phyloP scores from a whole-genome alignment of 441 rosid genomes.

The Populus hybrid region DNA sequence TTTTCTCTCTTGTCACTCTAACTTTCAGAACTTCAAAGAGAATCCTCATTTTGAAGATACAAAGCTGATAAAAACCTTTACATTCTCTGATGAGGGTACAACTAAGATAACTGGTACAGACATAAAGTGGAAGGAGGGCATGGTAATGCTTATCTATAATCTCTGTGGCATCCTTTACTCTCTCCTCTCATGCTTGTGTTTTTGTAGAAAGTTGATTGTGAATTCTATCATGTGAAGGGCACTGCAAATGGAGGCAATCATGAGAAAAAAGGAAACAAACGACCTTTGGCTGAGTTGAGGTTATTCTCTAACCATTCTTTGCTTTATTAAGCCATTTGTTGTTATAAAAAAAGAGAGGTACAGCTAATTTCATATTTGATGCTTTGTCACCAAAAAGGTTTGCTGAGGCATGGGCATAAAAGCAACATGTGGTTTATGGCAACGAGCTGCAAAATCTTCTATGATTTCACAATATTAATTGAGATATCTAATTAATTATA shows the following conservation, averaged over 20 bases:
- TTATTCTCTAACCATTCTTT: slow-evolving; percentile 15
- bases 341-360: not conserved
- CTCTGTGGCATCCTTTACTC: not conserved
- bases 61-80: slow-evolving; percentile 67
- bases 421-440: not conserved
- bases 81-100: slow-evolving; percentile 78
- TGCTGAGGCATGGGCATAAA: not conserved
- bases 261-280: slow-evolving; percentile 79
- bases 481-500: not conserved
- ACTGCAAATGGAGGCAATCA: slow-evolving; percentile 69
- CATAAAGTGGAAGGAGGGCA: slow-evolving; percentile 92
- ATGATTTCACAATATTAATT: not conserved
- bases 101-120: slow-evolving; percentile 58
- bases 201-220: slow-evolving; percentile 16
- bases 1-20: not conserved
- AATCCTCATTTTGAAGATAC: slow-evolving; percentile 87
- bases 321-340: not conserved
- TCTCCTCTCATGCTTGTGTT: not conserved
- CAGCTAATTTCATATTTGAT: not conserved
- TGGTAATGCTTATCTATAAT: slow-evolving; percentile 37
- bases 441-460: not conserved
- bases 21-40: slow-evolving; percentile 56
- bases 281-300: slow-evolving; percentile 65
- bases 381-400: not conserved
- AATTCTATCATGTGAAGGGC: slow-evolving; percentile 45